Percentiles rank a stretch among this genome's conserved stretches.
Conservation (phyloP, 1,284 basidiomycete genomes). For the Caloboletus firmus region DNA sequence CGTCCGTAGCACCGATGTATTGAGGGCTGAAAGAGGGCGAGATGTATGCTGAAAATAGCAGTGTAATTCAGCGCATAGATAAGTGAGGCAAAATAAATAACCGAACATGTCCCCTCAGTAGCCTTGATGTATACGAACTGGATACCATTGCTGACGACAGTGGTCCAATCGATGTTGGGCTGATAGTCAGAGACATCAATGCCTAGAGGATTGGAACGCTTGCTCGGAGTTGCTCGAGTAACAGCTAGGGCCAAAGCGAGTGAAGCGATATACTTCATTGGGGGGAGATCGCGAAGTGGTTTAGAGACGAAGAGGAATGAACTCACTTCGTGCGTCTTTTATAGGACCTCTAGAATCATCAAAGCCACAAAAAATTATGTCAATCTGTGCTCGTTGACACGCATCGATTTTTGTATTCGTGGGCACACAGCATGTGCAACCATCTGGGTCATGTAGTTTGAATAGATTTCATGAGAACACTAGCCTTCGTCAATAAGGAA, state of each 20-base stretch:
- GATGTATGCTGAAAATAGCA: conserved; percentile 27
- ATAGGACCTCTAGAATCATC: conserved; percentile 6
- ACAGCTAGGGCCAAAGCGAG: conserved; percentile 19
- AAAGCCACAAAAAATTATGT: not conserved
- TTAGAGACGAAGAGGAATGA: not conserved
- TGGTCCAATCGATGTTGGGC: conserved; percentile 51
- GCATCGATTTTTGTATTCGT: not conserved
- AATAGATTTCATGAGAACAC: conserved; percentile 16
- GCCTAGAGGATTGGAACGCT: conserved; percentile 44
- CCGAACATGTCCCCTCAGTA: conserved; percentile 60
- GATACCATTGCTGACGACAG: conserved; percentile 56
- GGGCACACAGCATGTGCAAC: conserved; percentile 19
- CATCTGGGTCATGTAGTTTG: not conserved
- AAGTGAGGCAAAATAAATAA: not conserved
- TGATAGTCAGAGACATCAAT: conserved; percentile 63
- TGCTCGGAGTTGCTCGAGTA: conserved; percentile 16
- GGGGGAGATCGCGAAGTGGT: not conserved
- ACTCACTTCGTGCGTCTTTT: conserved; percentile 3
- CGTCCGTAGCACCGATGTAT: conserved; percentile 48
- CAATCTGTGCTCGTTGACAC: not conserved
- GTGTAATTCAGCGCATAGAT: not conserved
- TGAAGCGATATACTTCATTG: conserved; percentile 23
- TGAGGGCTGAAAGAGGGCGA: conserved; percentile 42
- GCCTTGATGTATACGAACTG: conserved; percentile 70
- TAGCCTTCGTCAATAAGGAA: not conserved